A percentile compares a stretch with the other conserved stretches of the same genome.
Conservation (phyloP, 2,329 filamentous ascomycete genomes). For the Penicillium nordicum region DNA sequence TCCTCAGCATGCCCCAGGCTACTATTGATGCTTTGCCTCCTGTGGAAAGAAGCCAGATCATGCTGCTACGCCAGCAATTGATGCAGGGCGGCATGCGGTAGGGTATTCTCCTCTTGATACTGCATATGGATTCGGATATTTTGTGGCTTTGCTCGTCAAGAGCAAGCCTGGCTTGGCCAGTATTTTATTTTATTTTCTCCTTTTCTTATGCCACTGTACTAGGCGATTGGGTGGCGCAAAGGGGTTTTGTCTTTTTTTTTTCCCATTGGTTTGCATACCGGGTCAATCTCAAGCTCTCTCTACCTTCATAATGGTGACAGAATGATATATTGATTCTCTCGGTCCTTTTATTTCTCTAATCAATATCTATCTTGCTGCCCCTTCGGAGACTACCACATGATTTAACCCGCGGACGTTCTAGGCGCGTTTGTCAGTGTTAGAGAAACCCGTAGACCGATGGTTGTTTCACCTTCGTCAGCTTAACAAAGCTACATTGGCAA, state of each 20-base stretch:
- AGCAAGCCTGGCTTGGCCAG: background rate
- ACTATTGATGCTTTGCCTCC: conserved; percentile 77
- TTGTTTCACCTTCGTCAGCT: background rate
- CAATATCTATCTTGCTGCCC: background rate
- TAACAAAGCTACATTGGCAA: background rate
- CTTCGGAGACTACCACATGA: background rate
- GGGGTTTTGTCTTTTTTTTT: conserved; percentile 6
- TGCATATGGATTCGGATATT: background rate
- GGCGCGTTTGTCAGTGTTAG: background rate
- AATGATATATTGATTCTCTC: background rate
- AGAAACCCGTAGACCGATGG: background rate
- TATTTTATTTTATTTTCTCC: background rate
- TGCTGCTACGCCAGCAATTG: conserved; percentile 68
- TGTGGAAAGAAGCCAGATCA: conserved; percentile 71
- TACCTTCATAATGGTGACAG: conserved; percentile 1
- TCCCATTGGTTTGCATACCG: conserved; percentile 13
- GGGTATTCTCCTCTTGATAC: background rate
- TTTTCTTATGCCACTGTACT: conserved; percentile 2
- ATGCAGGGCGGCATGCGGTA: conserved; percentile 42
- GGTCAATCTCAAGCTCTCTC: background rate
- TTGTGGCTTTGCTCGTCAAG: background rate
- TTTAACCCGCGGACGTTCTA: background rate
- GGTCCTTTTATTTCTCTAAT: background rate
- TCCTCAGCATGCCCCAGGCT: conserved; percentile 74
- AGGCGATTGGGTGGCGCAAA: conserved; percentile 19